Base-by-base conservation (phyloP, 78 protist genomes). In the Emiliania huxleyi region DNA sequence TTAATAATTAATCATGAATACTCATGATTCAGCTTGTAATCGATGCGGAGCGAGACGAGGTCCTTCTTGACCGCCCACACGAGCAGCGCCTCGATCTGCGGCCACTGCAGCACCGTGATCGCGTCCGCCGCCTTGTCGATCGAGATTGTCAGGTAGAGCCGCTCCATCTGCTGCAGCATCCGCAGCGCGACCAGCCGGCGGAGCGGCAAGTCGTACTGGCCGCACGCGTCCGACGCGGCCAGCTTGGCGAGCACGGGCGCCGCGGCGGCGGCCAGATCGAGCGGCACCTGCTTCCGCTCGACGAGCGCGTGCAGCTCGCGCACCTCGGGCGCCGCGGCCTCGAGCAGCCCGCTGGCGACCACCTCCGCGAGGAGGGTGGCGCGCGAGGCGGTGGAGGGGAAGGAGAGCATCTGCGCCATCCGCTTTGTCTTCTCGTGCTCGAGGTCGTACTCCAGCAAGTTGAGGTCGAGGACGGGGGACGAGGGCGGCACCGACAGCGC, bases 121-220 rank as follows among this genome's bases (percentile, higher is more conserved):
- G 85, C 85, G 75, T 4, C 75, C 29, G n/a, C 8, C 29, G 93
- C 94, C 56, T 92, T 91, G 33, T 79, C 25, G 91, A 96, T 90
- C 81, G 69, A 55, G 95, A 96, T 91, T 26, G 93, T 91, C 40
- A 79, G 89, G 90, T 92, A 96, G 56, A 96, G 96, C 35, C 91
- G 90, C 71, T 93, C 25, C 46, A 93, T 90, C 93, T 96, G 96
- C 79, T 93, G 85, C 5, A 96, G 94, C 73, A 94, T 91, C 90
- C 94, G 91, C 45, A 95, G 46, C 81, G 94, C 92, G 44, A 93
- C 83, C 38, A 83, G 77, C 91, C 71, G 37, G 73, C 92, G 91
- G 90, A 96, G 95, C 75, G 92, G 92, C 42, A 45, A 45, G 44
- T 73, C 56, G 94, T 96, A 96, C 87, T 90, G 92, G 3, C 29